Evolutionary conservation across 805 yeast genomes (phyloP).

Genomic region (Debaryomyces castellii): DNA sequence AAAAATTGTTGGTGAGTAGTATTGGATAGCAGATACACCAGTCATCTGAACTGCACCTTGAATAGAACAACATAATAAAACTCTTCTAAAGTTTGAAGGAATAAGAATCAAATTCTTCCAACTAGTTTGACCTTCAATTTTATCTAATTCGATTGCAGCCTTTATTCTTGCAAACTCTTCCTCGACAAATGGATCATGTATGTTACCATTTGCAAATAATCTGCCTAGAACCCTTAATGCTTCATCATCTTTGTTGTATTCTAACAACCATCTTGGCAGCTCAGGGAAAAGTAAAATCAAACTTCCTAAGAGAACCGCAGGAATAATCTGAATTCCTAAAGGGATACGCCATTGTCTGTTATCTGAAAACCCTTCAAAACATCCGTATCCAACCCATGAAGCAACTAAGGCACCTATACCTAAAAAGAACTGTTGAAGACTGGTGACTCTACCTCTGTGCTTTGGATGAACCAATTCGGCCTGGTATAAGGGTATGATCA

Average conservation of each 20-base stretch:
- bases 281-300: constrained; percentile 37
- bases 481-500: constrained; percentile 44
- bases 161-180: not conserved
- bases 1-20: not conserved
- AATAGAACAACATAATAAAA: constrained; percentile 18
- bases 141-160: not conserved
- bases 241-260: constrained; percentile 47
- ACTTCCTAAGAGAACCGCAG: constrained; percentile 27
- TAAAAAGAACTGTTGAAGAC: constrained; percentile 36
- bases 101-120: not conserved
- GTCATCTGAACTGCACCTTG: not conserved
- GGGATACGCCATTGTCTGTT: constrained; percentile 27
- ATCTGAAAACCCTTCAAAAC: constrained; percentile 32
- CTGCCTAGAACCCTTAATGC: constrained; percentile 35
- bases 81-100: constrained; percentile 13
- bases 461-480: constrained; percentile 46
- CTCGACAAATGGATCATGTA: not conserved
- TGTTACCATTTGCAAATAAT: constrained; percentile 17
- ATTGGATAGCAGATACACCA: not conserved
- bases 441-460: constrained; percentile 21
- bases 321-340: constrained; percentile 25
- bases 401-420: constrained; percentile 42
- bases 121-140: not conserved
- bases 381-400: constrained; percentile 21
- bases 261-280: constrained; percentile 49